A percentile compares a stretch with the other conserved stretches of the same genome.
phyloP scores from a whole-genome alignment of 371 early-diverging fungal species.

The Mucor saturninus region DNA sequence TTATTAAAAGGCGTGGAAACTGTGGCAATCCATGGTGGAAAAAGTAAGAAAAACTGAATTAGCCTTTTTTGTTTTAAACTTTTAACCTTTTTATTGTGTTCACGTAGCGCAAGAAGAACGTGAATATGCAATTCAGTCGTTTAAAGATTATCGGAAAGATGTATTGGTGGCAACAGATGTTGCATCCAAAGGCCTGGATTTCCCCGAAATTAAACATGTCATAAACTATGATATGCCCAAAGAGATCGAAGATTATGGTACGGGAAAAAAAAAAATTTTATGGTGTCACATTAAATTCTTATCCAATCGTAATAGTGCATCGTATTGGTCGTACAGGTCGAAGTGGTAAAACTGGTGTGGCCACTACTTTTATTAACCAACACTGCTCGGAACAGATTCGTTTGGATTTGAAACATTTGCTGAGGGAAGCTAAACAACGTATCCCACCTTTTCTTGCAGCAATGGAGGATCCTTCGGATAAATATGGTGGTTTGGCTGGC shows the following conservation, averaged over 20 bases:
- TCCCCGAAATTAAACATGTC: slow-evolving; percentile 90
- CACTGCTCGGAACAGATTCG: slow-evolving; percentile 86
- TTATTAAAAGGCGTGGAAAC: slow-evolving; percentile 93
- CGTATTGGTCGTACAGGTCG: slow-evolving; percentile 99
- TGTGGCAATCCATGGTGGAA: slow-evolving; percentile 95
- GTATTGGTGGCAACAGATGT: slow-evolving; percentile 94
- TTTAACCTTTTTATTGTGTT: not conserved
- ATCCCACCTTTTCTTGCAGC: slow-evolving; percentile 89
- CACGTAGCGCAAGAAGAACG: slow-evolving; percentile 76
- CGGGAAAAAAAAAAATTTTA: slow-evolving; percentile 6
- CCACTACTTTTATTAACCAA: slow-evolving; percentile 95
- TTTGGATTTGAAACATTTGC: slow-evolving; percentile 90
- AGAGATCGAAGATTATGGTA: slow-evolving; percentile 94
- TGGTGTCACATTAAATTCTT: not conserved
- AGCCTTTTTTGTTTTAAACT: not conserved
- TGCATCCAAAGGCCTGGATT: slow-evolving; percentile 92
- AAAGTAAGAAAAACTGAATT: slow-evolving; percentile 87
- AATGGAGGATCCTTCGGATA: slow-evolving; percentile 88
- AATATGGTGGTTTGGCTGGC: slow-evolving; percentile 71
- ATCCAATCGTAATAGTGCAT: slow-evolving; percentile 62
- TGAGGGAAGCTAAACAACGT: slow-evolving; percentile 91
- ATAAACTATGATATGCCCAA: slow-evolving; percentile 97
- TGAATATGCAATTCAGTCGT: slow-evolving; percentile 80
- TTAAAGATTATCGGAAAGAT: slow-evolving; percentile 82
- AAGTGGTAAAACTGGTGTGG: slow-evolving; percentile 94